phyloP scores from a whole-genome alignment of 2,329 filamentous ascomycete genomes.

The Exserohilum turcica region DNA sequence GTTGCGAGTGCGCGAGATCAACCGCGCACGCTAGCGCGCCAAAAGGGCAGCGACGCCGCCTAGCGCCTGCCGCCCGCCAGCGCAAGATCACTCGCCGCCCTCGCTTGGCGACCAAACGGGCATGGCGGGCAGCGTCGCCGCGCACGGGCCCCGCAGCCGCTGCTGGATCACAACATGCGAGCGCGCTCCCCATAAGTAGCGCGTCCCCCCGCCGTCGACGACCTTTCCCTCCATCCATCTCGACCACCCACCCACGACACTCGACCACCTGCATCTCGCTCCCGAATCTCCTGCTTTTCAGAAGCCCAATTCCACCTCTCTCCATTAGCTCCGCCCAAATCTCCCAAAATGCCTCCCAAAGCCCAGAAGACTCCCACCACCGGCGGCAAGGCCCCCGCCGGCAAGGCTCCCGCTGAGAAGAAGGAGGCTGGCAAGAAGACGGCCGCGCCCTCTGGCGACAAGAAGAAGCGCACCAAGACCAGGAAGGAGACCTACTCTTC shows the following conservation, averaged over 20 bases:
- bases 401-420: slow-evolving; percentile 89
- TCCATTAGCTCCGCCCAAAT: slow-evolving; percentile 10
- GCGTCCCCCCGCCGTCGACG: slow-evolving; percentile 50
- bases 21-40: slow-evolving; percentile 40
- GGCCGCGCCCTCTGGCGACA: slow-evolving; percentile 85
- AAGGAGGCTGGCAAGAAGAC: slow-evolving; percentile 99
- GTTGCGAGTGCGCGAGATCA: slow-evolving; percentile 50
- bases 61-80: slow-evolving; percentile 18
- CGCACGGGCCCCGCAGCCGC: slow-evolving; percentile 41
- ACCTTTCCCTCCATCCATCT: slow-evolving; percentile 48
- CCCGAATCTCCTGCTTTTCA: slow-evolving; percentile 12
- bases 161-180: slow-evolving; percentile 48
- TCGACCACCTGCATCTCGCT: slow-evolving; percentile 31
- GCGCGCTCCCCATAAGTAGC: slow-evolving; percentile 50
- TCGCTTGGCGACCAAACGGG: slow-evolving; percentile 33
- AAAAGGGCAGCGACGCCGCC: slow-evolving; percentile 23
- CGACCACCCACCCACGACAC: slow-evolving; percentile 43
- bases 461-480: slow-evolving; percentile 99
- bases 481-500: slow-evolving; percentile 99
- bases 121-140: slow-evolving; percentile 26
- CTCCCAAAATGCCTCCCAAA: slow-evolving; percentile 87
- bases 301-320: slow-evolving; percentile 17
- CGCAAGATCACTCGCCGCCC: slow-evolving; percentile 34
- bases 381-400: slow-evolving; percentile 88
- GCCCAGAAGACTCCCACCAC: slow-evolving; percentile 96